Conservation (phyloP, 2,329 filamentous ascomycete genomes). For the Cercospora sp. region DNA sequence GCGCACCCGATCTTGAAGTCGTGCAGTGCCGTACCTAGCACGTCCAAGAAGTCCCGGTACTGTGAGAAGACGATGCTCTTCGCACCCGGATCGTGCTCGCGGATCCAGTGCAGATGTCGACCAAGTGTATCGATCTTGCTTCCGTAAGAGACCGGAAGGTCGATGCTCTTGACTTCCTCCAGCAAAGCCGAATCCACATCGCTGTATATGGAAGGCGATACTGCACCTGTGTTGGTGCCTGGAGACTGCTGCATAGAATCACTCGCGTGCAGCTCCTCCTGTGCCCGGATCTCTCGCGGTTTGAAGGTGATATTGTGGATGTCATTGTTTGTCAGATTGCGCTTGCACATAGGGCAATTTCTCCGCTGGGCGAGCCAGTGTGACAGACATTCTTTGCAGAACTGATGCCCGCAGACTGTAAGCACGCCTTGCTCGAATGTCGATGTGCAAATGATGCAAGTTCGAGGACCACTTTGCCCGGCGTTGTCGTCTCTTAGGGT, state of each 20-base stretch:
- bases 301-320: conserved; percentile 85
- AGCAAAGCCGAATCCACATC: conserved; percentile 71
- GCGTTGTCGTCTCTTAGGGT: conserved; percentile 63
- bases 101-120: conserved; percentile 81
- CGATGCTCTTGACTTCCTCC: conserved; percentile 77
- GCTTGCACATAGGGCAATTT: conserved; percentile 85
- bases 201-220: conserved; percentile 65
- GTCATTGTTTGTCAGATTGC: conserved; percentile 62
- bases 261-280: conserved; percentile 51
- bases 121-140: conserved; percentile 79
- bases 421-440: conserved; percentile 75
- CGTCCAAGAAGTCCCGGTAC: conserved; percentile 75
- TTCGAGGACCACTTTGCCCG: conserved; percentile 55
- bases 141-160: conserved; percentile 70
- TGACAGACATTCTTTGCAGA: conserved; percentile 83
- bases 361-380: conserved; percentile 73
- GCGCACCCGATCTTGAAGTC: conserved; percentile 72
- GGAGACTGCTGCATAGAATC: conserved; percentile 45
- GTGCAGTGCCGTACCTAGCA: conserved; percentile 69
- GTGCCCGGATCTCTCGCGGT: conserved; percentile 69
- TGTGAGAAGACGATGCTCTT: conserved; percentile 97
- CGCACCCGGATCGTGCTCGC: conserved; percentile 77
- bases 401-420: conserved; percentile 88
- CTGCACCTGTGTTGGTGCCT: conserved; percentile 60
- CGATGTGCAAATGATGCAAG: conserved; percentile 84